phyloP scores from a whole-genome alignment of 2,329 filamentous ascomycete genomes.

The Furcasterigmium furcatum region DNA sequence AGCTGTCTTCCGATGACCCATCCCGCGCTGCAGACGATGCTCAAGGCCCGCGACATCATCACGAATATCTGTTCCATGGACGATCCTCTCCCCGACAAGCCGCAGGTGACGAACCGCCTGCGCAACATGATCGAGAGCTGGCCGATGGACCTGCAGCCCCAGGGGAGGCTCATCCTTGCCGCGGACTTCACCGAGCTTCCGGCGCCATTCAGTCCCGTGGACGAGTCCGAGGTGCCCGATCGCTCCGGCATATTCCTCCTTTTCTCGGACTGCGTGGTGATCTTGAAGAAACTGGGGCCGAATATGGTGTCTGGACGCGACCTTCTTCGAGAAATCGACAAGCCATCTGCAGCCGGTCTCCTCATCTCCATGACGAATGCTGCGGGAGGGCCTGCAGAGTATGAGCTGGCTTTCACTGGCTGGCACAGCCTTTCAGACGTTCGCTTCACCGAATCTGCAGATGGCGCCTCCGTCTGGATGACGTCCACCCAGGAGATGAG shows the following conservation, averaged over 20 bases:
- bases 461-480: constrained; percentile 66
- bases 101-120: constrained; percentile 70
- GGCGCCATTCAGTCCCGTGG: constrained; percentile 60
- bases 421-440: constrained; percentile 68
- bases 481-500: constrained; percentile 60
- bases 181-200: constrained; percentile 76
- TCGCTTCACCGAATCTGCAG: constrained; percentile 68
- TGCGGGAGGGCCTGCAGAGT: constrained; percentile 56
- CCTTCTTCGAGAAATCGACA: constrained; percentile 81
- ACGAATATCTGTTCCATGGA: constrained; percentile 96
- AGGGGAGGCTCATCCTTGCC: constrained; percentile 76
- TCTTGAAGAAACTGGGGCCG: constrained; percentile 68
- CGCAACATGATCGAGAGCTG: constrained; percentile 75
- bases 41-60: constrained; percentile 89
- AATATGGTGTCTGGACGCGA: constrained; percentile 69
- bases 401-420: constrained; percentile 73
- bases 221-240: constrained; percentile 36
- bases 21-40: constrained; percentile 75
- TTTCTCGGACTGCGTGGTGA: constrained; percentile 77
- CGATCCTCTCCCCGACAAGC: constrained; percentile 64
- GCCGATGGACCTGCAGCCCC: constrained; percentile 68
- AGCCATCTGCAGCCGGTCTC: constrained; percentile 63
- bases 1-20: constrained; percentile 82
- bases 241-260: constrained; percentile 72
- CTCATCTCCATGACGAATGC: constrained; percentile 63